phyloP scores from a whole-genome alignment of 1,139 yeast genomes.

The Hansenula sp. region DNA sequence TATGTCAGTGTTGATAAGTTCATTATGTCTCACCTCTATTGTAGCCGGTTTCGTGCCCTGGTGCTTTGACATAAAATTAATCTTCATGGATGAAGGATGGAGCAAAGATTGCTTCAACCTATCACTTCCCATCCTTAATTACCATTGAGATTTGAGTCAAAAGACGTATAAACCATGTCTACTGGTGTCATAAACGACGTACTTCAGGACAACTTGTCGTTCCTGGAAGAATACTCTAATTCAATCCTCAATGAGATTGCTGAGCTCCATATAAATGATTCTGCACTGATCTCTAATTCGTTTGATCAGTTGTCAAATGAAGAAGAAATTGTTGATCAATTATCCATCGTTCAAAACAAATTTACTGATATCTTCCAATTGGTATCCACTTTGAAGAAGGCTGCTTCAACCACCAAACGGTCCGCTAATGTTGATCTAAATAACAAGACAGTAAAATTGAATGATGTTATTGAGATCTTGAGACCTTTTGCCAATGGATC shows the following conservation, averaged over 20 bases:
- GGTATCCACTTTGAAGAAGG: neutral
- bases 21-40: no score
- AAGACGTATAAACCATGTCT: no score
- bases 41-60: no score
- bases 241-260: constrained; percentile 13
- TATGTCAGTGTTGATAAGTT: no score
- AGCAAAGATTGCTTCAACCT: neutral
- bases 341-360: constrained; percentile 2
- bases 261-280: constrained; percentile 10
- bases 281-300: neutral
- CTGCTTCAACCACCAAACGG: neutral
- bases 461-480: constrained; percentile 16
- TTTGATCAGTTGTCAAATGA: neutral
- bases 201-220: constrained; percentile 12
- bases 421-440: neutral
- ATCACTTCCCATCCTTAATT: no score
- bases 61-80: neutral
- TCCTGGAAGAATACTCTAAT: constrained; percentile 14
- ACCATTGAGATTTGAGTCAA: no score
- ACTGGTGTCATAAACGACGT: constrained; percentile 17
- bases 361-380: constrained; percentile 7
- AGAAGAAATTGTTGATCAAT: neutral
- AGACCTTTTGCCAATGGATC: constrained; percentile 25
- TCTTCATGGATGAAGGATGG: neutral
- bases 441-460: constrained; percentile 9